phyloP scores from a whole-genome alignment of 2,329 filamentous ascomycete genomes.

The Colletotrichum chlorophyti region DNA sequence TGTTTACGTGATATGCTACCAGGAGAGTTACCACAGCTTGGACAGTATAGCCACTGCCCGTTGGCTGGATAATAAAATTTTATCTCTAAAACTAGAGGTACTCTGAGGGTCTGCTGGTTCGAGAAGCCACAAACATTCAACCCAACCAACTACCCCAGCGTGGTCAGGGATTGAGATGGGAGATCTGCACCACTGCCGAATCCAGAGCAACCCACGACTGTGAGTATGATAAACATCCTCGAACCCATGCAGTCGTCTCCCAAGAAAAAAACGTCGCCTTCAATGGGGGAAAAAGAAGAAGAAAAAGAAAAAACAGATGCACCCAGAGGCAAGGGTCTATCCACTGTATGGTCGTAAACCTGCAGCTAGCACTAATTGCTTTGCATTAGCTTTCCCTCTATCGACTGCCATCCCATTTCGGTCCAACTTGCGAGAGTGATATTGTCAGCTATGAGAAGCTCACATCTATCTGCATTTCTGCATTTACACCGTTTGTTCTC shows the following conservation, averaged over 20 bases:
- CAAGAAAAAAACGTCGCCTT: not conserved
- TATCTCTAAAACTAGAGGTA: too few species aligned
- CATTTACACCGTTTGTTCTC: too few species aligned
- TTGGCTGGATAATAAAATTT: too few species aligned
- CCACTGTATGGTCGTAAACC: too few species aligned
- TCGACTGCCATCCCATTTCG: conserved; percentile 4
- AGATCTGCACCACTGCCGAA: conserved; percentile 8
- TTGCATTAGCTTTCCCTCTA: too few species aligned
- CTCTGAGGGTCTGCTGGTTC: not conserved
- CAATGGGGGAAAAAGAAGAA: too few species aligned
- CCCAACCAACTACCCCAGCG: not conserved
- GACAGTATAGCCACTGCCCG: too few species aligned
- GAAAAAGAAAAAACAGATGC: conserved; percentile 4
- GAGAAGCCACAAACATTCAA: not conserved
- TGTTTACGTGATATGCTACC: too few species aligned
- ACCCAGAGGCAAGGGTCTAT: not conserved
- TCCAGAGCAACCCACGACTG: conserved; percentile 7
- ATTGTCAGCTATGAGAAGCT: not conserved
- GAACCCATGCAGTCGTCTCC: not conserved
- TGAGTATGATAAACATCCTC: not conserved
- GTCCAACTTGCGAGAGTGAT: conserved; percentile 15
- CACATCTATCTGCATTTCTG: too few species aligned
- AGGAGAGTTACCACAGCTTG: too few species aligned
- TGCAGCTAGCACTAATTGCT: too few species aligned
- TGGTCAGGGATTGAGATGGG: not conserved